Base-by-base conservation (phyloP, 2,329 filamentous ascomycete genomes). In the Diplocarpon mali region DNA sequence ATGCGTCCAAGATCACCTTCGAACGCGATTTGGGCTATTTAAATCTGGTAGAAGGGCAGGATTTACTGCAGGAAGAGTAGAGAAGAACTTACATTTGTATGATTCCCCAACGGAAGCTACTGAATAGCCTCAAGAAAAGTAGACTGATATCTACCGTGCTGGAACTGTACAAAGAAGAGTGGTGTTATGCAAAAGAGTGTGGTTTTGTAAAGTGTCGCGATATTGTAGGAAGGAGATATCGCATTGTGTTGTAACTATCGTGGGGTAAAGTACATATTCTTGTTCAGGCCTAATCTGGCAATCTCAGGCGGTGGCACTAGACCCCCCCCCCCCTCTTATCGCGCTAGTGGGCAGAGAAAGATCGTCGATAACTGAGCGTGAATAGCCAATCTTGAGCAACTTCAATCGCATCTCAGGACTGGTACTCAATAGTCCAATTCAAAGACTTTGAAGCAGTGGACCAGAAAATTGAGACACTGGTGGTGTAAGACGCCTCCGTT, bases 161-260 rank as follows among this genome's bases (percentile, higher is more conserved):
- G 7, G 20, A 4, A 7, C 20, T 24, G 20, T 24, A 24, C 7
- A 24, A 24, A 24, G 20, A 43, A 46, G 29, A 17, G 34, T 20
- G 38, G 13, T 42, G 30, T 39, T 29, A 16, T 20, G 40, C 31
- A 42, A 38, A 46, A 24, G 47, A 46, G 29, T 27, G 34, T 20
- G 38, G 13, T 42, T 35, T 39, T 29, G 28, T 20, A 38, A 45
- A 35, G 15, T 16, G 16, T 15, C 6, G 24, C 17, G 40, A 42
- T 9, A 24, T 27, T 41, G 31, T 27, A 12, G 37, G 20, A 35
- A 11, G 20, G n/a, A 30, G 10, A 40, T 30, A 9, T 31, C 13
- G 24, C 31, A 31, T 35, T 35, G 17, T 34, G 20, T 24, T 24
- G 20, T 7, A 4, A 24, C 20, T 24, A 24, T 24, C 20, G 20